These are phyloP conservation scores for Litsea cubeba DNA, from an alignment of 164 flowering plant genomes.

Conservation along the genomic window DNA sequence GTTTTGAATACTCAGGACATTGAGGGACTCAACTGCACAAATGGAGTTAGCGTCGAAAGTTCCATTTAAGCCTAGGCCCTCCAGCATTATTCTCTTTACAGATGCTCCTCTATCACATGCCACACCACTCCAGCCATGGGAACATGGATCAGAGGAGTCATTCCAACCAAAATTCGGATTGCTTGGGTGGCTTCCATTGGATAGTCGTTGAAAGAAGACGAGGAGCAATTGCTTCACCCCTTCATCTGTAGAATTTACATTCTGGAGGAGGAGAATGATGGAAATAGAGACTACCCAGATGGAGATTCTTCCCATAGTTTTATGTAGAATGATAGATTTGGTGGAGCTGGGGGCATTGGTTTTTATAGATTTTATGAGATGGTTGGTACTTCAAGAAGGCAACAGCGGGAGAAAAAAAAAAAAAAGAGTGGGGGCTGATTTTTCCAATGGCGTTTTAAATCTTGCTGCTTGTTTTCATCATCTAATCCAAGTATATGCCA, in stretches of 20 bases:
- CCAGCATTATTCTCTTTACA: constrained; percentile 26
- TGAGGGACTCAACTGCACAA: constrained; percentile 31
- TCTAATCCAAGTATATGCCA: too few species aligned
- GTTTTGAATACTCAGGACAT: constrained; percentile 29
- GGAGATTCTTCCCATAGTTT: constrained; percentile 20
- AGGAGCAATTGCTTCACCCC: constrained; percentile 21
- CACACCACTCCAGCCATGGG: constrained; percentile 31
- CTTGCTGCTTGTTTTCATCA: too few species aligned
- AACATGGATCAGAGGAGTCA: constrained; percentile 38
- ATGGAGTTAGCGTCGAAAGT: constrained; percentile 24
- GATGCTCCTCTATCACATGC: constrained; percentile 11
- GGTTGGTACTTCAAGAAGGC: too few species aligned
- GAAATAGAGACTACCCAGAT: constrained; percentile 30
- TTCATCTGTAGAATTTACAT: constrained; percentile 18
- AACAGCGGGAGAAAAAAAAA: too few species aligned
- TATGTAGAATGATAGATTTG: neutral
- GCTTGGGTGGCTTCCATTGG: neutral
- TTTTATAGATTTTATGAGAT: too few species aligned
- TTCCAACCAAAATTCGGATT: constrained; percentile 32
- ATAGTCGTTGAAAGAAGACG: constrained; percentile 24
- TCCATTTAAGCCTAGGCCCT: constrained; percentile 27
- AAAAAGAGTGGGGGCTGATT: too few species aligned
- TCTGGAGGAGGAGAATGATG: constrained; percentile 20
- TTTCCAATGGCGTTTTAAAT: too few species aligned
- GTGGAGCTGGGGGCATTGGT: neutral